Percentiles rank a stretch among this genome's conserved stretches.
phyloP scores from a whole-genome alignment of 2,329 filamentous ascomycete species.

The Byssothecium circinans region DNA sequence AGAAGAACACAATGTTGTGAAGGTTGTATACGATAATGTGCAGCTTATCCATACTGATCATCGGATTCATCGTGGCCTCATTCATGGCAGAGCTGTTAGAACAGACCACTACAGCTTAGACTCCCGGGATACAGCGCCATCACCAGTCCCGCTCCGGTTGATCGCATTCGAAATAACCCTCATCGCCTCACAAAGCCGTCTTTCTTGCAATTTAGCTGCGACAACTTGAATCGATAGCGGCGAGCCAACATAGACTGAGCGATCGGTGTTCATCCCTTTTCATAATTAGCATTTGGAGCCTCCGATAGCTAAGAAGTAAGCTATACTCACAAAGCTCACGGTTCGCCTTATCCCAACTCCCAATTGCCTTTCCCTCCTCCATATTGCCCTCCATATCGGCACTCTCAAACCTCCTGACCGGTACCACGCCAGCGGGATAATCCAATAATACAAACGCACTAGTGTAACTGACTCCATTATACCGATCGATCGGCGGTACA shows the following conservation, averaged over 20 bases:
- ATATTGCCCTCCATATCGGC: conserved; percentile 56
- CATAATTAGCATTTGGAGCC: conserved; percentile 1
- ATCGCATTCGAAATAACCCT: conserved; percentile 44
- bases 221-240: conserved; percentile 61
- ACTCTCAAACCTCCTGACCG: conserved; percentile 54
- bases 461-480: conserved; percentile 65
- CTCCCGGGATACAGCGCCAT: no score
- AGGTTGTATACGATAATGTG: no score
- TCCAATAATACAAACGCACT: conserved; percentile 64
- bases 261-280: conserved; percentile 52
- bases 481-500: conserved; percentile 62
- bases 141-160: conserved; percentile 4
- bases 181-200: conserved; percentile 58
- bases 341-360: conserved; percentile 64
- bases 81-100: no score
- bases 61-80: no score
- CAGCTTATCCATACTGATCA: no score
- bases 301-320: neutral
- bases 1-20: no score
- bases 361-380: conserved; percentile 42
- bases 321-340: conserved; percentile 54
- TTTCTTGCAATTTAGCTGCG: conserved; percentile 57
- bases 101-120: no score
- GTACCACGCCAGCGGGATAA: conserved; percentile 61
- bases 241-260: conserved; percentile 57